Conservation (phyloP, 2,329 filamentous ascomycete species). For the Sporothrix globosa region DNA sequence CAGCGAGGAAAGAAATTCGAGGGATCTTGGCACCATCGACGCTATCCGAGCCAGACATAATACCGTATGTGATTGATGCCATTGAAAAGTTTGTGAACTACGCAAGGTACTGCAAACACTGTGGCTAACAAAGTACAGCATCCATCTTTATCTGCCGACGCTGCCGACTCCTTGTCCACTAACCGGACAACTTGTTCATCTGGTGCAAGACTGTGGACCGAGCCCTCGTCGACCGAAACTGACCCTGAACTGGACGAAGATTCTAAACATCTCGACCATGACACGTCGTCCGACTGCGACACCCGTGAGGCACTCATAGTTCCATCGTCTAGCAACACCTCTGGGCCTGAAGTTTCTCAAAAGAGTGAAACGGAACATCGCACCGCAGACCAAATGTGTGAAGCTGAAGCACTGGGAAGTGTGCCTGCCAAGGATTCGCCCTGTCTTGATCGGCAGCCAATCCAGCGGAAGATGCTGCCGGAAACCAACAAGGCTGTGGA, state of each 20-base stretch:
- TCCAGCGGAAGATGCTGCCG: conserved; percentile 6
- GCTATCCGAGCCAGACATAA: background rate
- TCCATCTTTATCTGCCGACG: background rate
- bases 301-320: background rate
- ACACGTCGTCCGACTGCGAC: background rate
- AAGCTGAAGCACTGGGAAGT: background rate
- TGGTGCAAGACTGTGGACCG: background rate
- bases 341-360: background rate
- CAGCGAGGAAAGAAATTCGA: too few relatives aligned
- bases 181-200: background rate
- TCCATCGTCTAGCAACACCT: background rate
- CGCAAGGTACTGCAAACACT: too few relatives aligned
- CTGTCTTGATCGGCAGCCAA: background rate
- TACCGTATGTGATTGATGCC: background rate
- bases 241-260: too few relatives aligned
- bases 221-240: background rate
- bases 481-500: background rate
- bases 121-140: background rate
- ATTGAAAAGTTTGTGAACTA: background rate
- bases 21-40: background rate
- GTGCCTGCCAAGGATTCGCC: background rate
- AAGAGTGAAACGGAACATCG: background rate
- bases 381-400: background rate
- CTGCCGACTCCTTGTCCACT: background rate
- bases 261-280: background rate